Evolutionary conservation across 768 basidiomycete species (phyloP).

Genomic region (Termitomyces sp.): DNA sequence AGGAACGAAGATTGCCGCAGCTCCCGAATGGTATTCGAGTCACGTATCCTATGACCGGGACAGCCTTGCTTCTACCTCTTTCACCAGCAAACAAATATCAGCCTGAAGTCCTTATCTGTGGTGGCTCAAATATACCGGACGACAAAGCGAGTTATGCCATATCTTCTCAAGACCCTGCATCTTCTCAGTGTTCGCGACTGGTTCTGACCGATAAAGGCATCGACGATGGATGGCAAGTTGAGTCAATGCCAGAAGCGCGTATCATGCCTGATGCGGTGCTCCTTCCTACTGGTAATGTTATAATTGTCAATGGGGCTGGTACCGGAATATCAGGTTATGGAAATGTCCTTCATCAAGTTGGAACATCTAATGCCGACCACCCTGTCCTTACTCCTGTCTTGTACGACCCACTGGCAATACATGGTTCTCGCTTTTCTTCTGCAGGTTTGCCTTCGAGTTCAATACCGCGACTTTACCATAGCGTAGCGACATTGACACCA

Average conservation of each 20-base stretch:
- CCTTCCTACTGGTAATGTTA: conserved; percentile 69
- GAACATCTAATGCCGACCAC: conserved; percentile 74
- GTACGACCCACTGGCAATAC: conserved; percentile 57
- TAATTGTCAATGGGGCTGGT: conserved; percentile 75
- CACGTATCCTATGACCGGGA: conserved; percentile 82
- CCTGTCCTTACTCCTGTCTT: conserved; percentile 67
- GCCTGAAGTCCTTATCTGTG: conserved; percentile 73
- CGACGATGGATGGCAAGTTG: conserved; percentile 66
- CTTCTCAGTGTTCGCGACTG: conserved; percentile 70
- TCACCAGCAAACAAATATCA: conserved; percentile 57
- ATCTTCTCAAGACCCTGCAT: conserved; percentile 71
- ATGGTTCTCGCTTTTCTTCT: conserved; percentile 56
- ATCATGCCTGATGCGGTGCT: conserved; percentile 81
- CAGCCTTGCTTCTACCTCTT: conserved; percentile 70
- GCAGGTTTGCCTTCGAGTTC: conserved; percentile 58
- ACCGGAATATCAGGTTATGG: conserved; percentile 78
- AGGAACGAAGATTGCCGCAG: conserved; percentile 57
- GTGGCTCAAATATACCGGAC: conserved; percentile 70
- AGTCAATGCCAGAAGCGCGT: conserved; percentile 71
- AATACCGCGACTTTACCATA: conserved; percentile 80
- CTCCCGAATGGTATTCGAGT: conserved; percentile 79
- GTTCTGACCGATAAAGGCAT: conserved; percentile 64
- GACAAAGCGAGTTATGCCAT: conserved; percentile 54
- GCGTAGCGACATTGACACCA: conserved; percentile 78
- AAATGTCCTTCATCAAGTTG: conserved; percentile 67